Conservation (phyloP, 2,329 filamentous ascomycete species). For the Neurospora sp. region DNA sequence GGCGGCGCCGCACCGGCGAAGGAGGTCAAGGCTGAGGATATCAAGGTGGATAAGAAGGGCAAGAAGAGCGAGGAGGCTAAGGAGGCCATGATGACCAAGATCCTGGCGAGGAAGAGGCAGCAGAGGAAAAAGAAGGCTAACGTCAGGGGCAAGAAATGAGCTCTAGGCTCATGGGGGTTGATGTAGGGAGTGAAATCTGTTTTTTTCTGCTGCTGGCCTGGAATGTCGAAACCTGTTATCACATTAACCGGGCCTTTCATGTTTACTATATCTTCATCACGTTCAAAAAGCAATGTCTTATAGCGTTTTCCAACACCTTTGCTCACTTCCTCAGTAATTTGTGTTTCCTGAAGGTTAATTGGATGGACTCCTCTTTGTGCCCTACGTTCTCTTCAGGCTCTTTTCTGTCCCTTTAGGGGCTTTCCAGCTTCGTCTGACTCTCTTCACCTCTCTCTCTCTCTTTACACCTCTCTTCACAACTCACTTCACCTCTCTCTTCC, state of each 20-base stretch:
- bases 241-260: background rate
- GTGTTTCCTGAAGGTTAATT: background rate
- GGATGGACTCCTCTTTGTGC: background rate
- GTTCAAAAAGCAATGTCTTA: background rate
- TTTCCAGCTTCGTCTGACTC: background rate
- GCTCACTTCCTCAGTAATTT: background rate
- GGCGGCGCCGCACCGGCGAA: conserved; percentile 15
- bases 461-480: background rate
- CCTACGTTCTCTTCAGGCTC: background rate
- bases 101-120: conserved; percentile 78
- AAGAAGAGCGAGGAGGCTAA: conserved; percentile 27
- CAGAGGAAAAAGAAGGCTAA: conserved; percentile 59
- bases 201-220: background rate
- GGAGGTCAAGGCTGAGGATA: conserved; percentile 10
- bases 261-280: background rate
- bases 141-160: conserved; percentile 13
- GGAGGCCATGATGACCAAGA: conserved; percentile 51
- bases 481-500: too few species aligned
- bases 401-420: too few species aligned
- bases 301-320: background rate
- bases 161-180: background rate
- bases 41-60: conserved; percentile 21
- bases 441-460: background rate
- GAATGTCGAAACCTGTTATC: background rate
- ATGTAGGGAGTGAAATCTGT: background rate